A percentile compares a stretch with the other conserved stretches of the same genome.
Conservation (phyloP, 1,284 basidiomycete species). For the Schizophyllum commune region DNA sequence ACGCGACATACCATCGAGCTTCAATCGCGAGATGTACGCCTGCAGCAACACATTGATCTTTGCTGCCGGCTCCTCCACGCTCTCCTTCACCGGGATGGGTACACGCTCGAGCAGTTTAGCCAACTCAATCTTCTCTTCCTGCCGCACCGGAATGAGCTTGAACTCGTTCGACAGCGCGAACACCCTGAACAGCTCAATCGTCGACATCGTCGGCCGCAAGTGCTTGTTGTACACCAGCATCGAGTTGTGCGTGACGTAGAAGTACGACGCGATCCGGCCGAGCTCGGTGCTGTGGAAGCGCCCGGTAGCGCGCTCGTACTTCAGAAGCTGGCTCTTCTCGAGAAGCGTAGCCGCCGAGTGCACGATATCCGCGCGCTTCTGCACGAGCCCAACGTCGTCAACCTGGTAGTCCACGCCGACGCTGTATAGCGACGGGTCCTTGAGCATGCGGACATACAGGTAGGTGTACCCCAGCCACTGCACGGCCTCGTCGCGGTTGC, state of each 20-base stretch:
- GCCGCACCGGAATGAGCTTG: slow-evolving; percentile 80
- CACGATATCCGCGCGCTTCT: slow-evolving; percentile 91
- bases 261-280: slow-evolving; percentile 93
- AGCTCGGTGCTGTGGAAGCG: slow-evolving; percentile 89
- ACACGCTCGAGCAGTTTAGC: slow-evolving; percentile 93
- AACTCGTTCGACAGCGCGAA: slow-evolving; percentile 98
- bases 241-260: slow-evolving; percentile 93
- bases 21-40: slow-evolving; percentile 92
- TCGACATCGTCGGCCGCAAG: slow-evolving; percentile 80
- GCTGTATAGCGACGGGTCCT: slow-evolving; percentile 83
- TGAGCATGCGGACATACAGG: slow-evolving; percentile 92
- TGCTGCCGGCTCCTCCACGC: slow-evolving; percentile 91
- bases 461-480: slow-evolving; percentile 97
- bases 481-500: slow-evolving; percentile 95
- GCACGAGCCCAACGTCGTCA: slow-evolving; percentile 78
- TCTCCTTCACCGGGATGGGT: slow-evolving; percentile 96
- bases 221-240: slow-evolving; percentile 98
- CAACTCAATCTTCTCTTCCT: slow-evolving; percentile 83
- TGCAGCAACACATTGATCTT: slow-evolving; percentile 98
- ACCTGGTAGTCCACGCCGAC: slow-evolving; percentile 83
- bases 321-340: slow-evolving; percentile 91
- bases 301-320: slow-evolving; percentile 88
- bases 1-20: slow-evolving; percentile 66
- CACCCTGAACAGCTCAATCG: slow-evolving; percentile 90
- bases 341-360: slow-evolving; percentile 92